A percentile compares a stretch with the other conserved stretches of the same genome.
Conservation (phyloP, 2,329 filamentous ascomycete species). For the Plectosphaerella plurivora region DNA sequence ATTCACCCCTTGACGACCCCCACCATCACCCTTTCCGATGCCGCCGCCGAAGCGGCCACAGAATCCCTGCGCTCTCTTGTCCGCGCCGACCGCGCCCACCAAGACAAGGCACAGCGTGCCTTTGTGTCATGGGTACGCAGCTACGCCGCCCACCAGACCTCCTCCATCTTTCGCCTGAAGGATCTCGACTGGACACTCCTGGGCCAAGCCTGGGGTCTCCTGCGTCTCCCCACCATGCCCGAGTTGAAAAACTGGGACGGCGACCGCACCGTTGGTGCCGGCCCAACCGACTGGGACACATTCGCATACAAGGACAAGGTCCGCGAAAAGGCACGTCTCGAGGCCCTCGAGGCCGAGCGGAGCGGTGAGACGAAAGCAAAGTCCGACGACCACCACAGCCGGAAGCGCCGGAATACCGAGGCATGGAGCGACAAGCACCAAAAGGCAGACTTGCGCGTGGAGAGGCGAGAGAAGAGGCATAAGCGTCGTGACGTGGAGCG, state of each 20-base stretch:
- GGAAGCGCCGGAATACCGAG: constrained; percentile 59
- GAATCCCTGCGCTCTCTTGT: constrained; percentile 58
- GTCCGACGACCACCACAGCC: constrained; percentile 37
- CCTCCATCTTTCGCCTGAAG: constrained; percentile 79
- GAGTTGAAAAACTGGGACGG: constrained; percentile 73
- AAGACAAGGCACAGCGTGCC: constrained; percentile 84
- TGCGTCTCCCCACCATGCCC: constrained; percentile 89
- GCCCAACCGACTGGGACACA: constrained; percentile 59
- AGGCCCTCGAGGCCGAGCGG: constrained; percentile 48
- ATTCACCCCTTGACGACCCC: constrained; percentile 61
- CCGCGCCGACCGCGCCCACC: constrained; percentile 49
- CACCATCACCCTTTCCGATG: constrained; percentile 49
- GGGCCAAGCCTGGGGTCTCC: constrained; percentile 77
- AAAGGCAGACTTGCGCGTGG: constrained; percentile 56
- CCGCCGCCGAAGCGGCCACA: constrained; percentile 55
- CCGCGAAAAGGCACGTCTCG: constrained; percentile 61
- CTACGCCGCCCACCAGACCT: constrained; percentile 86
- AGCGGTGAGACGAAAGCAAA: constrained; percentile 30
- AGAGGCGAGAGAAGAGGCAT: constrained; percentile 60
- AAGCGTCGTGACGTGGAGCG: constrained; percentile 60
- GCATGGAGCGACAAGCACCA: constrained; percentile 72
- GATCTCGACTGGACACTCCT: constrained; percentile 85
- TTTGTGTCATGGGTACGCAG: constrained; percentile 93
- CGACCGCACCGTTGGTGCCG: constrained; percentile 56
- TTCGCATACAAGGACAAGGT: constrained; percentile 70